Base-by-base conservation (phyloP, 2,329 filamentous ascomycete genomes). In the Sarocladiaceae sp. region DNA sequence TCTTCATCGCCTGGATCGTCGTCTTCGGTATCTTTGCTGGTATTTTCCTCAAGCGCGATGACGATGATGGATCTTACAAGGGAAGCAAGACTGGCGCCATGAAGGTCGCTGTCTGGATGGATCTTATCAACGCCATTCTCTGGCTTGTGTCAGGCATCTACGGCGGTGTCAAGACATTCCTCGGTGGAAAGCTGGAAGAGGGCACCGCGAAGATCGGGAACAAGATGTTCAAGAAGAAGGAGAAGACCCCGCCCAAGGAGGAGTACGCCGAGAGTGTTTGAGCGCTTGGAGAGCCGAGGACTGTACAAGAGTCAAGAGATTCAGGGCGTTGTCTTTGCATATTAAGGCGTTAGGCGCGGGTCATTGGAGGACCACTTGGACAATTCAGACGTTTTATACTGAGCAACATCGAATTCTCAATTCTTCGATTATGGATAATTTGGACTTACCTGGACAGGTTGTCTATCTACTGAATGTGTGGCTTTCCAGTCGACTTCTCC, bases 31-130 rank as follows among this genome's bases (percentile, higher is more conserved):
- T 87, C 54, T 90, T 91, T 58, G 87, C 83, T 13, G 79, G 75
- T 55, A 82, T 89, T 70, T 91, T 86, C 68, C 80, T 90, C 54
- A 66, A 75, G 29, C 76, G 80, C 48, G 67, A 80, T 47, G 68
- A 82, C 55, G 76, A 75, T 52, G 76, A 85, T 53, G 70, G 73
- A 29, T 60, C 66, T 36, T 76, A 75, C 64, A 68, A 76, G 63
- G 73, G 71, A 26, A 66, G 64, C 40, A 72, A 64, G 55, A 72
- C 71, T 0, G 56, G 62, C 3, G 50, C 63, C 6, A 90, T 90
- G 87, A 86, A 87, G 69, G 75, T 79, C 55, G 85, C 86, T 2
- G 86, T 88, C 3, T 90, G 86, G 84, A 68, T 90, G 23, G 85
- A 90, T 63, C 63, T 90, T 23, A 72, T 82, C 28, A 88, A 86